A percentile compares a stretch with the other conserved stretches of the same genome.
These are phyloP conservation scores for Apiospora arundinis DNA, from an alignment of 2,329 filamentous ascomycete species.

Conservation along the genomic window DNA sequence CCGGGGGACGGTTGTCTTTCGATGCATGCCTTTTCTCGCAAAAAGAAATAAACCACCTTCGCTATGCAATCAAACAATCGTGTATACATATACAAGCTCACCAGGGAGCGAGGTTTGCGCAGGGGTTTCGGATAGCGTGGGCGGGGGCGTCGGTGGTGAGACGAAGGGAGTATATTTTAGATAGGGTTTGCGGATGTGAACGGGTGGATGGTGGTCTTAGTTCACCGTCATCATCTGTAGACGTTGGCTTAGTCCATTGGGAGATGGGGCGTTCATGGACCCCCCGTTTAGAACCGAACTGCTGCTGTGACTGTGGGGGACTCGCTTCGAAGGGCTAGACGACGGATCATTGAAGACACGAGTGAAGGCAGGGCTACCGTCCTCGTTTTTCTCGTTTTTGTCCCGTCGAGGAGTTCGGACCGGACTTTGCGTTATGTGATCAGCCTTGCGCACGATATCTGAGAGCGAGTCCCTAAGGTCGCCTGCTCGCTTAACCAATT, in stretches of 20 bases:
- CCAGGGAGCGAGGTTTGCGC: constrained; percentile 10
- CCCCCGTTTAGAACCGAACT: constrained; percentile 56
- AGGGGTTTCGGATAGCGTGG: constrained; percentile 14
- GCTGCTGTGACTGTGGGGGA: constrained; percentile 59
- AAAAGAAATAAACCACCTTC: constrained; percentile 38
- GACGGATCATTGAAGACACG: constrained; percentile 69
- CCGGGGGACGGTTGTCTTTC: not conserved
- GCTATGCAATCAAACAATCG: constrained; percentile 48
- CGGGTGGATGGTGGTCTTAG: constrained; percentile 39
- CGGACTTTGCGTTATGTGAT: constrained; percentile 64
- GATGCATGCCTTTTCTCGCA: constrained; percentile 19
- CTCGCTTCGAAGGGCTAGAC: constrained; percentile 58
- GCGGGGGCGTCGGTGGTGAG: constrained; percentile 11
- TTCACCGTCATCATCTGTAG: constrained; percentile 72
- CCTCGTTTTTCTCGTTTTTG: constrained; percentile 48
- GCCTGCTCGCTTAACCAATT: constrained; percentile 67
- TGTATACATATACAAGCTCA: constrained; percentile 41
- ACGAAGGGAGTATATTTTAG: not conserved
- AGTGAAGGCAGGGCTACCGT: constrained; percentile 72
- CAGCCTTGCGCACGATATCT: constrained; percentile 64
- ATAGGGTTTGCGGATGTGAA: not conserved
- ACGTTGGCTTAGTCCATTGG: constrained; percentile 56
- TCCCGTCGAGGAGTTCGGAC: constrained; percentile 55
- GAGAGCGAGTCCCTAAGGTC: constrained; percentile 65
- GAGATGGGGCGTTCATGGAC: constrained; percentile 60